Evolutionary conservation across 805 yeast species (phyloP), one percentile per base, ranked within the genome.

Genomic region (Candida koratica): DNA sequence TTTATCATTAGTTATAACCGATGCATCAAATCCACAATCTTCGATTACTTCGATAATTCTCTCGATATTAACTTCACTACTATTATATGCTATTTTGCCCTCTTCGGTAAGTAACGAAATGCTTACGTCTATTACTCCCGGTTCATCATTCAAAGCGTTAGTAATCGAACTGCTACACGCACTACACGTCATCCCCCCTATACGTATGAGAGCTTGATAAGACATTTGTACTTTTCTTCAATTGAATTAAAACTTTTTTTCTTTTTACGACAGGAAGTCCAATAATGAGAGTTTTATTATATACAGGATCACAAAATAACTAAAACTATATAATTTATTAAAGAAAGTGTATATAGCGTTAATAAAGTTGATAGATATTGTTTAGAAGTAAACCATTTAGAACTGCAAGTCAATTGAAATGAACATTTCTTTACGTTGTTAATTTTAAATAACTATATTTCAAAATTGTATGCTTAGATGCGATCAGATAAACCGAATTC

Each of bases 111-210:
- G 60, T 17, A 85, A 65, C 4, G 95, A 82, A 2, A 88, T 81
- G 2, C 71, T 65, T 1, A 71, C 85, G 3, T 57, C 47, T 1
- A 49, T 32, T 2, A 85, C 81, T 0, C 82, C 84, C 1, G 61
- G 59, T 6, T 77, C 37, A 1, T 52, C 50, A 34, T 63, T 55
- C 14, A 84, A 47, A 1, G 76, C 78, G n/a, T 61, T 56, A 1
- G 79, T 72, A 14, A 89, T 75, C 1, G 90, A 65, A 2, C 79
- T 69, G 0, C 82, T 71, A 55, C 97, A 89, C 1, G 93, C 74
- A 2, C 89, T 79, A 53, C 96, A 89, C 2, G 97, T 88, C 96
- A 89, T 89, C 2, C 96, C 97, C 11, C 36, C 12, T 8, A 45
- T 42, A 14, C 31, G 36, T 3, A 45, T 37, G 12, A 29, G 15